These are phyloP conservation scores for Xylaria castorea DNA, from an alignment of 495 filamentous ascomycete species.

Conservation along the genomic window DNA sequence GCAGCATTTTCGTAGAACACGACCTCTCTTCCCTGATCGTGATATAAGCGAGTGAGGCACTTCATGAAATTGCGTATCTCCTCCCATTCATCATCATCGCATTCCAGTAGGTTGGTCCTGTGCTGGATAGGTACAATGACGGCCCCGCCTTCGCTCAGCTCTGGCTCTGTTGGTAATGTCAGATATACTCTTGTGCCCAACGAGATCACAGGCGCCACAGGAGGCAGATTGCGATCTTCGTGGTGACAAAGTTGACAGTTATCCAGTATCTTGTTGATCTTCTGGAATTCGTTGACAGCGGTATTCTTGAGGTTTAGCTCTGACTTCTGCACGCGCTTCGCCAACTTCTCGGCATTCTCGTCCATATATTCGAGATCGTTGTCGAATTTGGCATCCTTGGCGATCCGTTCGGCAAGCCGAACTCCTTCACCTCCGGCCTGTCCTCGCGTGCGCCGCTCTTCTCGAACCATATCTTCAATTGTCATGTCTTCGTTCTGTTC, in stretches of 20 bases:
- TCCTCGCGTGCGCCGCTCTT: slow-evolving; percentile 83
- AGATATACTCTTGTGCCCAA: slow-evolving; percentile 87
- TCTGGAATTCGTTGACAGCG: slow-evolving; percentile 87
- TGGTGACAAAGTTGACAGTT: slow-evolving; percentile 91
- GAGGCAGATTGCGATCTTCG: slow-evolving; percentile 82
- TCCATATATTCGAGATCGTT: slow-evolving; percentile 97
- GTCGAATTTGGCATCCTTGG: slow-evolving; percentile 90
- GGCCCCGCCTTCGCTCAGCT: slow-evolving; percentile 81
- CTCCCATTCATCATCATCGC: slow-evolving; percentile 99
- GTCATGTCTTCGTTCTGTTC: slow-evolving; percentile 95
- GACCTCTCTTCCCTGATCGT: slow-evolving; percentile 86
- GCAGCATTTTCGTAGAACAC: slow-evolving; percentile 98
- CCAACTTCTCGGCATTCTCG: slow-evolving; percentile 90
- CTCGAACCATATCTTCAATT: slow-evolving; percentile 93
- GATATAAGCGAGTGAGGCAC: slow-evolving; percentile 88
- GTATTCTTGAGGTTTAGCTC: slow-evolving; percentile 88
- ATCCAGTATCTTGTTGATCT: slow-evolving; percentile 87
- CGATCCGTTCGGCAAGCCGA: slow-evolving; percentile 86
- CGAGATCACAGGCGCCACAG: slow-evolving; percentile 88
- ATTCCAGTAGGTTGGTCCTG: slow-evolving; percentile 88
- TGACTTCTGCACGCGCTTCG: slow-evolving; percentile 86
- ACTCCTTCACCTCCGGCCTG: slow-evolving; percentile 81
- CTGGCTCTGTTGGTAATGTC: slow-evolving; percentile 88
- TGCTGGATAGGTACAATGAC: slow-evolving; percentile 91
- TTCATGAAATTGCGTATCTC: slow-evolving; percentile 99